Conservation (phyloP, 2,329 filamentous ascomycete species). For the Botryosphaeria dothidea region DNA sequence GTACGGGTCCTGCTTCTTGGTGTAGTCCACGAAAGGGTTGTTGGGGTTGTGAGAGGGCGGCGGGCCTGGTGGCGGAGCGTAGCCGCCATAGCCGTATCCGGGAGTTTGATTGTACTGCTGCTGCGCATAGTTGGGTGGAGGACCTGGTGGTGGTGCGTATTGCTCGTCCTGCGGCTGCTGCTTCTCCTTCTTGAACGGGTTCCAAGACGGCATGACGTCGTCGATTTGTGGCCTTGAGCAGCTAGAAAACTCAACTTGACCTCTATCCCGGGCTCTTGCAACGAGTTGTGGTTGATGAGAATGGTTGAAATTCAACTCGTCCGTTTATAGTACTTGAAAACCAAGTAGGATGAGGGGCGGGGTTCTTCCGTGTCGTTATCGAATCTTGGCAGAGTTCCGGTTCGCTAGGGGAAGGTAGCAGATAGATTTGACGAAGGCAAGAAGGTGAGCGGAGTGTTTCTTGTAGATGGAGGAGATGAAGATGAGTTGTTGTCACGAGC, state of each 20-base stretch:
- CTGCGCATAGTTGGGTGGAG: slow-evolving; percentile 23
- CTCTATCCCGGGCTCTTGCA: neutral
- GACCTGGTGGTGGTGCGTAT: slow-evolving; percentile 24
- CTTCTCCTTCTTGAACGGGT: slow-evolving; percentile 12
- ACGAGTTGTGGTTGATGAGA: neutral
- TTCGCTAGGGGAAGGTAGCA: neutral
- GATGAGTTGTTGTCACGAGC: neutral
- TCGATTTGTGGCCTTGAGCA: no score
- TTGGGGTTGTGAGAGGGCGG: slow-evolving; percentile 20
- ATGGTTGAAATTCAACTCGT: no score
- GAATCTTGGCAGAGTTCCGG: neutral
- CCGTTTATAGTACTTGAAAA: no score
- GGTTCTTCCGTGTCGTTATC: no score
- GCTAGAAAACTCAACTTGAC: neutral
- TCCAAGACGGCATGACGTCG: slow-evolving; percentile 1
- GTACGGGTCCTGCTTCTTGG: neutral
- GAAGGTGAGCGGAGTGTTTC: neutral
- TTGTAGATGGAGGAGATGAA: neutral
- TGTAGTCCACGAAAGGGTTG: slow-evolving; percentile 4
- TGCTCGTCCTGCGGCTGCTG: neutral
- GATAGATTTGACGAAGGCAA: neutral
- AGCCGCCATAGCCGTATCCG: slow-evolving; percentile 17
- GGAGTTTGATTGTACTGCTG: slow-evolving; percentile 25
- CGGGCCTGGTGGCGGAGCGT: slow-evolving; percentile 26
- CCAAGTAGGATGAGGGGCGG: no score